These are phyloP conservation scores for Globisporangium viniferum DNA, from an alignment of 352 stramenopile genomes.

Conservation along the genomic window DNA sequence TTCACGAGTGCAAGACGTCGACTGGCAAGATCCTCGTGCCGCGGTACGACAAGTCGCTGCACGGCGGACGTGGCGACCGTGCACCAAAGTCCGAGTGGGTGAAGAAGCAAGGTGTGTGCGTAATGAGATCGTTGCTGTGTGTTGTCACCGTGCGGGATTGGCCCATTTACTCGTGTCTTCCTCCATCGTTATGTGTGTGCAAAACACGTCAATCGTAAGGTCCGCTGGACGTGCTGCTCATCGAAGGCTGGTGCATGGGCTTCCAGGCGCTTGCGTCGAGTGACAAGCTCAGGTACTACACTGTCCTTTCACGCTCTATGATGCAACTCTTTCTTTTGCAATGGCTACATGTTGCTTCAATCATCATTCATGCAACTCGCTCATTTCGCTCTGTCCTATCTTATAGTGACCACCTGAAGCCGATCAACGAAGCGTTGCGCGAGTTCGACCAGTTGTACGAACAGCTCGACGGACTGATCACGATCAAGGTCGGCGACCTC, in stretches of 20 bases:
- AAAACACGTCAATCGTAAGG: conserved; percentile 26
- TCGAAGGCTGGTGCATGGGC: conserved; percentile 86
- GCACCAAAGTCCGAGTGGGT: conserved; percentile 54
- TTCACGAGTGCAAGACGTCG: conserved; percentile 54
- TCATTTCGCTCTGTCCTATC: not conserved
- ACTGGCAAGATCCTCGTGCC: conserved; percentile 47
- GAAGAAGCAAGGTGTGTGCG: conserved; percentile 40
- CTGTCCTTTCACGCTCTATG: conserved; percentile 13
- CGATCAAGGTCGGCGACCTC: conserved; percentile 69
- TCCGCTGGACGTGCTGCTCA: conserved; percentile 73
- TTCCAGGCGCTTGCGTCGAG: conserved; percentile 56
- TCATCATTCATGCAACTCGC: not conserved
- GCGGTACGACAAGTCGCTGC: conserved; percentile 78
- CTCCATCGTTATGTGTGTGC: not conserved
- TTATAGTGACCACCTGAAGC: conserved; percentile 51
- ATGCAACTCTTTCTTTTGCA: no score
- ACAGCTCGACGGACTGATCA: conserved; percentile 59
- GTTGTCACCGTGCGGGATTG: not conserved
- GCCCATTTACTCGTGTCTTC: not conserved
- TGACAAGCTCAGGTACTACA: conserved; percentile 23
- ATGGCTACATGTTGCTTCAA: no score
- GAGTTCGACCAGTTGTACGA: conserved; percentile 68
- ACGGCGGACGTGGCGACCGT: conserved; percentile 72
- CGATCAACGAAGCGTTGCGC: conserved; percentile 61
- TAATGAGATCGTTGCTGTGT: not conserved